Evolutionary conservation across 2,329 filamentous ascomycete species (phyloP), one percentile per base, ranked within the genome.

Genomic region (Colletotrichum lupini): DNA sequence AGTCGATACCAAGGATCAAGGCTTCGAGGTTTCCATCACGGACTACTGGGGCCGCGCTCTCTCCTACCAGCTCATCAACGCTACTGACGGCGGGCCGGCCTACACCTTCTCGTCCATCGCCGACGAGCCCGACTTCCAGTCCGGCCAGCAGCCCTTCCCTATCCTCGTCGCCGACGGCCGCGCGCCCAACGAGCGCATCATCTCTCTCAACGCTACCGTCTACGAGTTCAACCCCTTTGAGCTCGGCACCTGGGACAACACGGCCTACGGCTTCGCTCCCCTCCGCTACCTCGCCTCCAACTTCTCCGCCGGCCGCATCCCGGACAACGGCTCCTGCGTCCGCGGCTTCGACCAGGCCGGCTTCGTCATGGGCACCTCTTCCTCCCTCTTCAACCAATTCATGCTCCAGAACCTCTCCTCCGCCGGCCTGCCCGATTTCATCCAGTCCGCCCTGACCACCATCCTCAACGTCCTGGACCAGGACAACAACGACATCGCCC

Each of bases 21-120:
- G 84, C 24, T 86, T 82, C 75, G 79, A 86, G 61, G 90, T 89
- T 4, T 93, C 94, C 9, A 87, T 98, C 70, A 98, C 95, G 0
- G 95, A 98, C 84, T 95, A 95, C 81, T 97, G 95, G 93, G 94
- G 94, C 32, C 92, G 95, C 71, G 94, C 94, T 59, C 87, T 98
- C n/a, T 92, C 92, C 1, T 97, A 93, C 82, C 95, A 98, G 83
- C 88, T 98, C 60, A 89, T 98, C 80, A 93, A 96, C 79, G 93
- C 90, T 6, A 88, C 87, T 1, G 83, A 93, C 74, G 95, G 95
- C 52, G 95, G 94, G 0, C 90, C 92, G 16, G 87, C 86, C 16
- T 95, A 93, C 78, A 98, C 95, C 4, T 97, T 92, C 85, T 97
- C 94, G 3, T 97, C 94, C 4, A 85, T 86, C 77, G 84, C 81